Base-by-base conservation (phyloP, 2,329 filamentous ascomycete species). In the Fonsecaea erecta region DNA sequence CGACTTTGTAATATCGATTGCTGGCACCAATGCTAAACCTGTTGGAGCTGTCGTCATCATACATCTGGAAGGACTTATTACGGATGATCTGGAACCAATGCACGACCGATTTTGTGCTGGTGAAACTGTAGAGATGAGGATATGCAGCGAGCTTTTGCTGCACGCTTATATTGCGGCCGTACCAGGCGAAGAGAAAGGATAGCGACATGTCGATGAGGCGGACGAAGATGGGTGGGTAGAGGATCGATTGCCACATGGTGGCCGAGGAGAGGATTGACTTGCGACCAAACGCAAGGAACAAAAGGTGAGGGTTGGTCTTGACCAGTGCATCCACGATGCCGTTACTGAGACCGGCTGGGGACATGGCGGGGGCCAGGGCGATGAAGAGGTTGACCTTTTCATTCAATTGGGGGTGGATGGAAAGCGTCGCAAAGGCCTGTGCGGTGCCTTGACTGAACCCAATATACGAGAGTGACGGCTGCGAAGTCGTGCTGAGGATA, bases 11-110 rank as follows among this genome's bases (percentile, higher is more conserved):
- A 79, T 96, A 97, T 73, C 94, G 93, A 74, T 86, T 88, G 60
- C 85, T 85, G 3, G 88, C 88, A 24, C 85, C 86, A 40, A 93
- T 81, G 60, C 88, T 87, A 65, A 96, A 82, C 0, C 90, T 90
- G 30, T 89, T 89, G 63, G 93, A 90, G 0, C 95, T 86, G 73
- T 98, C 94, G 75, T 99, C 95, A 75, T 99, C 95, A 77, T 93
- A 98, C 91, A 99, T 97, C 77, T 99, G 95, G 77, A 99, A 98
- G 28, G 88, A 93, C 73, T 92, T 91, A 73, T 94, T 97, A 70
- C 95, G 90, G 73, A 99, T 99, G 75, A 99, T 97, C 76, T 99
- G 95, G 77, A 99, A 99, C 95, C 95, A 99, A 76, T 99, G 95
- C 0, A 99, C 95, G 8, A 99, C 93, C 21, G 90, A 93, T 79